Conservation (phyloP, 176 grass and related monocot species). For the Musa troglodytarum region DNA sequence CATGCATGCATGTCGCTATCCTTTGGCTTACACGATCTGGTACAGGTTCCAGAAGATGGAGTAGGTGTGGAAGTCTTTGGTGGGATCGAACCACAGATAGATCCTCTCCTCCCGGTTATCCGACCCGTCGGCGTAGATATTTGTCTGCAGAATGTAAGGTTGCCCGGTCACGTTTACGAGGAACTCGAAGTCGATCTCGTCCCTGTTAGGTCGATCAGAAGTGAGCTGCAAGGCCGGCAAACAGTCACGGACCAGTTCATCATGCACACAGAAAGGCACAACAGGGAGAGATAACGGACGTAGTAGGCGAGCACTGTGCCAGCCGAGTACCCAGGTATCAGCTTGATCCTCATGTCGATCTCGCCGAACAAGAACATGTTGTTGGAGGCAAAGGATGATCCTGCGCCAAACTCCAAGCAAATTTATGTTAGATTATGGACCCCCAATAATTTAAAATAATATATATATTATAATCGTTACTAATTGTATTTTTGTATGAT, state of each 20-base stretch:
- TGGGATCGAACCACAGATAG: constrained; percentile 21
- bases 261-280: too few relatives aligned
- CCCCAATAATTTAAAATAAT: neutral
- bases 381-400: constrained; percentile 24
- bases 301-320: constrained; percentile 21
- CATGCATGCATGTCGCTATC: neutral
- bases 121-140: too few relatives aligned
- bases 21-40: constrained; percentile 27
- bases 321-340: constrained; percentile 26
- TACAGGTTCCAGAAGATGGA: constrained; percentile 29
- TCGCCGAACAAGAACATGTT: constrained; percentile 28
- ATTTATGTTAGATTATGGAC: neutral
- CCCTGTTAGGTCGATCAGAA: constrained; percentile 27
- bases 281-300: too few relatives aligned
- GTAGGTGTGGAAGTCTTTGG: neutral
- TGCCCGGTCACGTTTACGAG: constrained; percentile 27
- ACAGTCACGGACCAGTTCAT: too few relatives aligned
- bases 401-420: neutral
- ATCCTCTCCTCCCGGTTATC: constrained; percentile 26
- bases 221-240: constrained; percentile 10
- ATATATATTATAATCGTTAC: neutral
- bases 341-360: constrained; percentile 30
- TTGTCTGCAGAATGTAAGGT: constrained; percentile 29
- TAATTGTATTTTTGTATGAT: too few relatives aligned
- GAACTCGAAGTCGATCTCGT: constrained; percentile 41